These are phyloP conservation scores for Neocallimastix lanati DNA, from an alignment of 192 early-diverging fungal species.

Conservation along the genomic window DNA sequence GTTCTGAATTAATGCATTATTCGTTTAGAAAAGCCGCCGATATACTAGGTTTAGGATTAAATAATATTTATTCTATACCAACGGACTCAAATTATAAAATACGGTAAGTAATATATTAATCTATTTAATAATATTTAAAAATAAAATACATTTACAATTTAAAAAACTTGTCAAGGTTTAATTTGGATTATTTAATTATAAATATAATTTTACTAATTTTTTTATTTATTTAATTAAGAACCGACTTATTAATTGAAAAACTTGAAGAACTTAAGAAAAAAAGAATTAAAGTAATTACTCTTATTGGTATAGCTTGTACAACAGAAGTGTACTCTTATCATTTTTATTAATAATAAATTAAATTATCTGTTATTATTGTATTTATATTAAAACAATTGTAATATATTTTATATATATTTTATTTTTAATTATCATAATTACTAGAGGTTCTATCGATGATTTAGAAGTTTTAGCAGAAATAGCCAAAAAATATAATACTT, in stretches of 20 bases:
- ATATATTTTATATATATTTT: not conserved
- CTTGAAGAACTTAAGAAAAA: constrained; percentile 10
- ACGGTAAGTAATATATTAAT: constrained; percentile 7
- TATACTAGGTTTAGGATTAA: constrained; percentile 30
- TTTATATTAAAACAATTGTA: no score
- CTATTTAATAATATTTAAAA: no score
- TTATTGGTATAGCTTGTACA: constrained; percentile 30
- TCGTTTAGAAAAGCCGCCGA: constrained; percentile 40
- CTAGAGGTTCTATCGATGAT: constrained; percentile 27
- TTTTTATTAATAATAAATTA: not conserved
- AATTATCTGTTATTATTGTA: no score
- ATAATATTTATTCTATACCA: constrained; percentile 19
- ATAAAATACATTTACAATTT: no score
- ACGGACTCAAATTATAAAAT: constrained; percentile 22
- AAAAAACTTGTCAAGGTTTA: no score
- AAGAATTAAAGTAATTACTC: constrained; percentile 17
- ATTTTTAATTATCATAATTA: no score
- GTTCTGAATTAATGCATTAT: constrained; percentile 30
- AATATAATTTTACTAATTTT: not conserved
- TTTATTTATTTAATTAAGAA: constrained; percentile 4
- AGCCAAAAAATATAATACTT: constrained; percentile 12
- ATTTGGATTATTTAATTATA: no score
- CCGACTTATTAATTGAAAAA: constrained; percentile 12
- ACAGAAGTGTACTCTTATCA: constrained; percentile 20
- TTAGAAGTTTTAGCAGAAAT: constrained; percentile 8